phyloP scores from a whole-genome alignment of 2,329 filamentous ascomycete genomes.

The Penicillium palitans region DNA sequence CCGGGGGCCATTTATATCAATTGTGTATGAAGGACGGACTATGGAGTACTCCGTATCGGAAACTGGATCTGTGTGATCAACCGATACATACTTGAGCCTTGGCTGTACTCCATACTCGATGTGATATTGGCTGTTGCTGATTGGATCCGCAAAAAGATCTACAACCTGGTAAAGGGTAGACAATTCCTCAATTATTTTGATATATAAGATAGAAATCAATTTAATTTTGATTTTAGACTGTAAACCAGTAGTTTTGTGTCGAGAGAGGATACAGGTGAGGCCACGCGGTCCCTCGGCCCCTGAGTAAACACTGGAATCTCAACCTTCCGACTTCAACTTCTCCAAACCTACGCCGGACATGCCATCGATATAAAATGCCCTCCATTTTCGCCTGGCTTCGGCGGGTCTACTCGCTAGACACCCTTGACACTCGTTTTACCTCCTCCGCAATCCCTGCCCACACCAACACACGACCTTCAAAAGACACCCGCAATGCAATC shows the following conservation, averaged over 20 bases:
- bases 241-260: not conserved
- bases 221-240: not conserved
- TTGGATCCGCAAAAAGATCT: slow-evolving; percentile 4
- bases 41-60: not conserved
- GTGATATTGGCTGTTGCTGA: slow-evolving; percentile 12
- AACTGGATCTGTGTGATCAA: not conserved
- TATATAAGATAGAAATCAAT: not conserved
- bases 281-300: slow-evolving; percentile 11
- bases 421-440: slow-evolving; percentile 71
- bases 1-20: not conserved
- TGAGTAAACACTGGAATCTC: slow-evolving; percentile 23
- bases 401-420: slow-evolving; percentile 64
- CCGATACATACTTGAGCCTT: not conserved
- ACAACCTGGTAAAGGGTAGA: not conserved
- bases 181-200: not conserved
- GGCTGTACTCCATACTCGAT: not conserved
- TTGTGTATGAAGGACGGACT: not conserved
- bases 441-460: slow-evolving; percentile 69
- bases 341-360: slow-evolving; percentile 25
- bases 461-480: slow-evolving; percentile 51
- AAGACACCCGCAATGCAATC: slow-evolving; percentile 41
- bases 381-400: slow-evolving; percentile 49
- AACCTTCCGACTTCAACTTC: slow-evolving; percentile 13
- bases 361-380: slow-evolving; percentile 44
- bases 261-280: not conserved